Conservation (phyloP, 2,329 filamentous ascomycete genomes). For the Ceratocystis harringtonii region DNA sequence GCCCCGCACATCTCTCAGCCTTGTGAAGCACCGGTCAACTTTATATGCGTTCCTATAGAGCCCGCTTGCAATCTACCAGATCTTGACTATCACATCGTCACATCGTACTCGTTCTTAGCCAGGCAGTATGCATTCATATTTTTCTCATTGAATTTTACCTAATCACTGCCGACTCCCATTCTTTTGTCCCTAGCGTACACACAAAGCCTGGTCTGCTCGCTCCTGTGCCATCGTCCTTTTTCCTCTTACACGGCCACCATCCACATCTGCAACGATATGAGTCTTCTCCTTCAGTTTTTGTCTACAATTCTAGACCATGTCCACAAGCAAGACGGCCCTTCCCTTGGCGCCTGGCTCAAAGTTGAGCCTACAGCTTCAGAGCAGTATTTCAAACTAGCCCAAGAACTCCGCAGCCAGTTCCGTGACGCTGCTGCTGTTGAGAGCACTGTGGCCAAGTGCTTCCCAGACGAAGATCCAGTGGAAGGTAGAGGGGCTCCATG, state of each 20-base stretch:
- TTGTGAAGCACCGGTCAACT: constrained; percentile 2
- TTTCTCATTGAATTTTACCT: not conserved
- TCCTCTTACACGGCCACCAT: not conserved
- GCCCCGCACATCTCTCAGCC: not conserved
- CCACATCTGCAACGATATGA: constrained; percentile 30
- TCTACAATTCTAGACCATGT: constrained; percentile 45
- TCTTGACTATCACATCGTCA: not conserved
- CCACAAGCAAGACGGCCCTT: constrained; percentile 44
- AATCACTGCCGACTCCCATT: not conserved
- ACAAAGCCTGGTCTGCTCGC: not conserved
- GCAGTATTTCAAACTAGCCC: constrained; percentile 51
- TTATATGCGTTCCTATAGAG: not conserved
- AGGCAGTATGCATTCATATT: not conserved
- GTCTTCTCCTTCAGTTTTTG: constrained; percentile 54
- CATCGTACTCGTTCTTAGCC: not conserved
- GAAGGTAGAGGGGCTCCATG: constrained; percentile 52
- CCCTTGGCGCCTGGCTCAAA: constrained; percentile 54
- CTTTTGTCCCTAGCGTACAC: not conserved
- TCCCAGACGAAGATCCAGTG: constrained; percentile 43
- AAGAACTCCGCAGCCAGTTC: constrained; percentile 49
- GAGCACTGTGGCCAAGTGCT: constrained; percentile 44
- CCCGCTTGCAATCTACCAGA: not conserved
- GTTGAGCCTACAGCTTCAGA: constrained; percentile 57
- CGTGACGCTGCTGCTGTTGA: constrained; percentile 38
- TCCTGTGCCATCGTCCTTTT: not conserved